Base-by-base conservation (phyloP, 2,329 filamentous ascomycete species). In the Nemania abortiva region DNA sequence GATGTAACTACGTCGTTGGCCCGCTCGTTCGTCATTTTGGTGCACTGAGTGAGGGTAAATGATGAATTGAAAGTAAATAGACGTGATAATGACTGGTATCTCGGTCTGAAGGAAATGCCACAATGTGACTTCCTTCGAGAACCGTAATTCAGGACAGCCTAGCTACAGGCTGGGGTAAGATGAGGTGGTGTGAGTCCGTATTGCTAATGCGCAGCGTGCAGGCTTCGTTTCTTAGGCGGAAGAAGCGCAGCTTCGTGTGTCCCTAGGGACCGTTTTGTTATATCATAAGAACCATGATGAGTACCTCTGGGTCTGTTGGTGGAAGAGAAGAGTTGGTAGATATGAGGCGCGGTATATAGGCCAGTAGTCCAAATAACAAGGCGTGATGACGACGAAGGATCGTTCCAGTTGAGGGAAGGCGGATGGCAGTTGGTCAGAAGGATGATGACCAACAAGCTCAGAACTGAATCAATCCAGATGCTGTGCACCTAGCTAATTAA, bases 261-360 rank as follows among this genome's bases (percentile, higher is more conserved):
- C 80, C 80, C 80, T 81, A 81, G 75, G 80, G 80, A 82, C 80
- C 78, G 79, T 74, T 65, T 77, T 77, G 80, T 79, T 82, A 81
- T 81, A 81, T 81, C 68, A 74, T 72, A 57, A 76, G 68, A 70
- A 69, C 68, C 77, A 79, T 79, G 47, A 49, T 74, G 52, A 50
- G 59, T 56, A 39, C 45, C 50, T 61, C 20, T 49, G 42, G 62
- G 59, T 57, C 31, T 62, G 52, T 57, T 37, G 52, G 50, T 54
- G 52, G 58, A 61, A 57, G 66, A 72, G 52, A 56, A 52, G 29
- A 20, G 49, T 63, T 56, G 49, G 53, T 59, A 27, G 24, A 45
- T 52, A 56, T 57, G 24, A 53, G 49, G 18, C 34, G 55, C 47
- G 15, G 50, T 47, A 47, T 34, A 24, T 6, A 53, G 37, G 55